phyloP scores from a whole-genome alignment of 108 stramenopile genomes.

The Nitzschia inconspicua region DNA sequence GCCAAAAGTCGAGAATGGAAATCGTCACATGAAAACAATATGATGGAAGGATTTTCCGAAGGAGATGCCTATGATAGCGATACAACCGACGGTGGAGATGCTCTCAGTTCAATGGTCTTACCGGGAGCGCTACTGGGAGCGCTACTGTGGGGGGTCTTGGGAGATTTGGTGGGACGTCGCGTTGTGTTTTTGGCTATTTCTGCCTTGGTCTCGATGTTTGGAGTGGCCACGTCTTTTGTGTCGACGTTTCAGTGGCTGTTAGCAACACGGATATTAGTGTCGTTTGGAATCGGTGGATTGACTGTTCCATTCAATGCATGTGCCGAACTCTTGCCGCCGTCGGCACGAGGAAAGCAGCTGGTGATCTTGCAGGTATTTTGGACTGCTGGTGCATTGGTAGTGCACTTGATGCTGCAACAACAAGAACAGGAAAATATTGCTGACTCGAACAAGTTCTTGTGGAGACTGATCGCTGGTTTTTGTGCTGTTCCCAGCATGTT shows the following conservation, averaged over 20 bases:
- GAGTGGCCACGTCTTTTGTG: constrained; percentile 43
- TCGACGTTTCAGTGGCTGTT: constrained; percentile 31
- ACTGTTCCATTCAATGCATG: constrained; percentile 62
- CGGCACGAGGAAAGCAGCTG: constrained; percentile 30
- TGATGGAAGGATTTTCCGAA: no score
- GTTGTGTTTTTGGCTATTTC: constrained; percentile 32
- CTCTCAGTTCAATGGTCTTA: constrained; percentile 44
- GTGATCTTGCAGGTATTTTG: constrained; percentile 57
- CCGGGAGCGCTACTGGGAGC: constrained; percentile 46
- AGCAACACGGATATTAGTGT: constrained; percentile 48
- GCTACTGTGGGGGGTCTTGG: constrained; percentile 43
- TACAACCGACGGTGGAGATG: not conserved
- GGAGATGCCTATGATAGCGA: no score
- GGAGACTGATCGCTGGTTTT: constrained; percentile 45
- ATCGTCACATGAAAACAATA: not conserved
- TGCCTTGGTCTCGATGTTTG: constrained; percentile 45
- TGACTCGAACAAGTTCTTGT: no score
- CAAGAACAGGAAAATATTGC: constrained; percentile 2
- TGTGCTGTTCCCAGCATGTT: constrained; percentile 55
- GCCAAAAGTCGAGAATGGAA: not conserved
- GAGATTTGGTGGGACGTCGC: constrained; percentile 46
- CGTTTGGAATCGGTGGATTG: constrained; percentile 67
- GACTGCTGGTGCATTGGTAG: constrained; percentile 59
- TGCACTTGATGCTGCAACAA: constrained; percentile 32
- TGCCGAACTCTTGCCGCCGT: constrained; percentile 55